These are phyloP conservation scores for Sungouiozyma intestinalis DNA, from an alignment of 805 yeast genomes.

Conservation along the genomic window DNA sequence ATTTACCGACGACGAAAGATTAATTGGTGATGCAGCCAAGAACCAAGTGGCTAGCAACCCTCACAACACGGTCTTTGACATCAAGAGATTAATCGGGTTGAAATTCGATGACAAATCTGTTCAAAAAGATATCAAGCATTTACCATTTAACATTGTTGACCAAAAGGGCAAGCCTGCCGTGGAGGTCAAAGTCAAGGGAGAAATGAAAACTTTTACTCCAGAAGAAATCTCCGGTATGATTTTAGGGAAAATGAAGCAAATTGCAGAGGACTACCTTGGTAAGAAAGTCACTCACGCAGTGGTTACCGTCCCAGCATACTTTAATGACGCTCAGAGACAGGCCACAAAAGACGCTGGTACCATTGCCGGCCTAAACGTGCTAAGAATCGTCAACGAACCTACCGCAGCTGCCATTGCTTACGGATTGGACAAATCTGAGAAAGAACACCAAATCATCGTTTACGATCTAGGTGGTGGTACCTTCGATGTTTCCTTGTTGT, in stretches of 20 bases:
- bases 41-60: conserved; percentile 91
- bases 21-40: conserved; percentile 94
- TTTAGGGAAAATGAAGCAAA: conserved; percentile 81
- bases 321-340: conserved; percentile 90
- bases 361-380: conserved; percentile 79
- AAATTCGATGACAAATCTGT: conserved; percentile 68
- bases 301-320: conserved; percentile 88
- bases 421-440: conserved; percentile 75
- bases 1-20: conserved; percentile 82
- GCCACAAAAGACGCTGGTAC: conserved; percentile 92
- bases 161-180: conserved; percentile 77
- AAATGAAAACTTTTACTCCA: conserved; percentile 69
- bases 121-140: conserved; percentile 70
- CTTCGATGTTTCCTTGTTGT: conserved; percentile 79
- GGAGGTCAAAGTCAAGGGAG: conserved; percentile 64
- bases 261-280: conserved; percentile 87
- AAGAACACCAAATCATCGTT: conserved; percentile 82
- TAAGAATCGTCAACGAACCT: conserved; percentile 88
- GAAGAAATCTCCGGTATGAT: conserved; percentile 93
- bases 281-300: conserved; percentile 79
- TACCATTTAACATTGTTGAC: conserved; percentile 65
- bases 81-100: conserved; percentile 85
- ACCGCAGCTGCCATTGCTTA: conserved; percentile 98
- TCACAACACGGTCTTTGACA: conserved; percentile 76
- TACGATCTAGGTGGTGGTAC: conserved; percentile 98